Base-by-base conservation (phyloP, 768 basidiomycete genomes). In the Rhodotorula kratochvilovae region DNA sequence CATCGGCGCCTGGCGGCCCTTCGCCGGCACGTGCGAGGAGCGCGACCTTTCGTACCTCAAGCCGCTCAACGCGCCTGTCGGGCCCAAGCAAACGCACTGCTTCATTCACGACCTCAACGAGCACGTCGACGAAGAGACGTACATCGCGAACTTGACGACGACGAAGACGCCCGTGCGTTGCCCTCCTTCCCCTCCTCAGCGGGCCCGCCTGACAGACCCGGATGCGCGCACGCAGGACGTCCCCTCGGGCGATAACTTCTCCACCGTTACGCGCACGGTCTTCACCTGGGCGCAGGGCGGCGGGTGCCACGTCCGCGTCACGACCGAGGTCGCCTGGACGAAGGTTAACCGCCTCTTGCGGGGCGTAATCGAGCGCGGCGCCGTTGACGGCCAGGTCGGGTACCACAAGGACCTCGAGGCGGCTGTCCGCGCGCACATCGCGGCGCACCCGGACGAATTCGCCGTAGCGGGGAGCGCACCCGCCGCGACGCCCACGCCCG, bases 41-140 rank as follows among this genome's bases (percentile, higher is more conserved):
- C 46, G 87, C 36, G 90, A 92, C 75, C 92, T 94, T 88, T 90
- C 91, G 27, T 98, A 97, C 80, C 91, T 96, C 82, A 96, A 94
- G 79, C 93, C 93, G 0, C 82, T 98, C 48, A 86, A 86, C 70
- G 92, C 86, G 1, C 86, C 87, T 61, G 85, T 98, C 36, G 95
- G 95, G 0, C 95, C 93, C 1, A 66, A 68, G 31, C 65, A 92
- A 80, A 92, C 94, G 19, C 93, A 92, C 79, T 97, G 95, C 82
- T 90, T 93, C 81, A 87, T 97, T 66, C 84, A 85, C 61, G 94
- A 98, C 77, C 90, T 94, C 81, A 86, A 85, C 62, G 83, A 87
- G 48, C 83, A 88, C 77, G 84, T 84, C 71, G 91, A 97, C 77
- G 88, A 88, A 74, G 91, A 96, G 35, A 84, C 90, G 66, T 89